A percentile compares a stretch with the other conserved stretches of the same genome.
phyloP scores from a whole-genome alignment of 1,139 yeast genomes.

The Fermentozyma sake region DNA sequence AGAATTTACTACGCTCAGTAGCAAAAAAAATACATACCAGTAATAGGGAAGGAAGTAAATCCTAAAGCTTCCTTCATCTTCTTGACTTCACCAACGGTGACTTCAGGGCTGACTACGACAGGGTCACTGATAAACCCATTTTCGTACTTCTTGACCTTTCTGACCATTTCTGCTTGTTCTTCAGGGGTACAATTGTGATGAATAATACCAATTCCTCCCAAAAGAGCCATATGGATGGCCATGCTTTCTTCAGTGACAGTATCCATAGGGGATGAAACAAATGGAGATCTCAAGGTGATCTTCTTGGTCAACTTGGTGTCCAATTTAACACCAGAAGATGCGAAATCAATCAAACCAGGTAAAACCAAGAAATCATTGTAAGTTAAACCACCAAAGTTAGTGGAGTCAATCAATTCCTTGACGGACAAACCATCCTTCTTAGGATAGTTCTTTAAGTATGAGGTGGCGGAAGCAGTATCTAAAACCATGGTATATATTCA shows the following conservation, averaged over 20 bases:
- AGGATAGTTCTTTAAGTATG: conserved; percentile 60
- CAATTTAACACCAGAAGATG: conserved; percentile 70
- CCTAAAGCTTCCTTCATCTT: conserved; percentile 70
- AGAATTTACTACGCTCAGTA: conserved; percentile 6
- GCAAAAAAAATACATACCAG: conserved; percentile 69
- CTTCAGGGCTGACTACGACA: conserved; percentile 70
- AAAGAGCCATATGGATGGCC: conserved; percentile 98
- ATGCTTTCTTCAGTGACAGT: conserved; percentile 95
- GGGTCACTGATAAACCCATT: conserved; percentile 97
- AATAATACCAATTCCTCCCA: conserved; percentile 98
- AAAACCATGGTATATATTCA: conserved; percentile 25
- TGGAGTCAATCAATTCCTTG: conserved; percentile 82
- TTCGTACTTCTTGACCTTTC: conserved; percentile 92
- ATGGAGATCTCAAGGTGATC: conserved; percentile 88
- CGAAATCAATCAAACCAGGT: conserved; percentile 92
- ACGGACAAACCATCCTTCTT: conserved; percentile 84
- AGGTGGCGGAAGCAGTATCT: conserved; percentile 65
- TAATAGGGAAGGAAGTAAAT: conserved; percentile 97
- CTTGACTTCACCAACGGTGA: conserved; percentile 80
- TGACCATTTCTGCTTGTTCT: conserved; percentile 98
- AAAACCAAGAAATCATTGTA: conserved; percentile 92
- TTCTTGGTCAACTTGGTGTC: conserved; percentile 88
- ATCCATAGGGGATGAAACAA: conserved; percentile 98
- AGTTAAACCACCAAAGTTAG: conserved; percentile 90
- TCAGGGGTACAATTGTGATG: conserved; percentile 97